Conservation (phyloP, 805 yeast genomes). For the Sugiyamaella americana region DNA sequence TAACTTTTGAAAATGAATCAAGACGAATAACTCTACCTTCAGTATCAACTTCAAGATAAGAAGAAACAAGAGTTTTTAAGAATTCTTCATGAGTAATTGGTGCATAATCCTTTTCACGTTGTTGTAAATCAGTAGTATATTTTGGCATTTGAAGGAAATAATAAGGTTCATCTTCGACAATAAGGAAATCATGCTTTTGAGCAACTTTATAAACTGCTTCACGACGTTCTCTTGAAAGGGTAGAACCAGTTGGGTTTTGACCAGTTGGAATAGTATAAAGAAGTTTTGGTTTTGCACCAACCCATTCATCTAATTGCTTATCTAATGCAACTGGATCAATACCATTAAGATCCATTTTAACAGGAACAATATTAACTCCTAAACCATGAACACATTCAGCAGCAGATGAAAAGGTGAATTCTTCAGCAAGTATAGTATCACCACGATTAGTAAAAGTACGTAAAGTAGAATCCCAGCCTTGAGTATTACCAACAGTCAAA, state of each 20-base stretch:
- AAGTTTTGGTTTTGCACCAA: constrained; percentile 66
- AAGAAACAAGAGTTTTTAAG: constrained; percentile 59
- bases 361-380: constrained; percentile 63
- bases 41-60: constrained; percentile 66
- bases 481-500: constrained; percentile 80
- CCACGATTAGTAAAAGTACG: constrained; percentile 73
- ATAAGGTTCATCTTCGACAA: constrained; percentile 96
- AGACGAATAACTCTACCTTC: constrained; percentile 89
- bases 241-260: constrained; percentile 96
- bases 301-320: constrained; percentile 61
- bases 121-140: constrained; percentile 44
- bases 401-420: constrained; percentile 76
- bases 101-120: constrained; percentile 18
- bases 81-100: constrained; percentile 55
- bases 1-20: constrained; percentile 84
- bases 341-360: constrained; percentile 74
- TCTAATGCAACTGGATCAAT: constrained; percentile 67
- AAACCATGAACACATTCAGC: constrained; percentile 73
- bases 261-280: constrained; percentile 93
- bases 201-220: constrained; percentile 67
- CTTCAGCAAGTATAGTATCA: constrained; percentile 79
- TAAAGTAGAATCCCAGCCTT: constrained; percentile 76
- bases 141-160: constrained; percentile 90
- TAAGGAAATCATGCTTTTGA: constrained; percentile 75
- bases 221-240: constrained; percentile 72